A percentile compares a stretch with the other conserved stretches of the same genome.
These are phyloP conservation scores for Schizonepeta tenuifolia DNA, from an alignment of 257 asterid species.

Conservation along the genomic window DNA sequence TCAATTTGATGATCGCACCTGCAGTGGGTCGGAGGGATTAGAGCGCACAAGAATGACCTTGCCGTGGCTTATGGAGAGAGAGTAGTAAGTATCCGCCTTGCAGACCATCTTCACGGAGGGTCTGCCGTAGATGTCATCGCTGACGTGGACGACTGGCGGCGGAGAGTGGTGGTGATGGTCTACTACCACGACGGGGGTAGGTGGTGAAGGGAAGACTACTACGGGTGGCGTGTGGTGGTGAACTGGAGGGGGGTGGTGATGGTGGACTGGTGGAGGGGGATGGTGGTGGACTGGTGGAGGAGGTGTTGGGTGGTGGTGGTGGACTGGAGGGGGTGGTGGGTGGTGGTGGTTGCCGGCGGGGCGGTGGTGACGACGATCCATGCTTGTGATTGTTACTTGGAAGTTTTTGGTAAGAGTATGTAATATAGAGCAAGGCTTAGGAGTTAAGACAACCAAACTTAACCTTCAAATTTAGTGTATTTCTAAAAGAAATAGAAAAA, in stretches of 20 bases:
- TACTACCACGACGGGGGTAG: slow-evolving; percentile 18
- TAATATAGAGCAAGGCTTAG: background rate
- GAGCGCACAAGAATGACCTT: slow-evolving; percentile 60
- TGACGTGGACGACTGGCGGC: slow-evolving; percentile 24
- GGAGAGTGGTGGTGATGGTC: slow-evolving; percentile 41
- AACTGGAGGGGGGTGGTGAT: slow-evolving; percentile 9
- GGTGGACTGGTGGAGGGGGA: slow-evolving; percentile 26
- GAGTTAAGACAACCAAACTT: slow-evolving; percentile 1
- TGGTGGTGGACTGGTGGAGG: slow-evolving; percentile 46
- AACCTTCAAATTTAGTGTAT: no score
- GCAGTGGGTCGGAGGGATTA: slow-evolving; percentile 61
- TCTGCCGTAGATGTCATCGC: slow-evolving; percentile 19
- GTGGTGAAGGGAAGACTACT: background rate
- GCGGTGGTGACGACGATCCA: slow-evolving; percentile 15
- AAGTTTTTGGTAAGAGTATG: background rate
- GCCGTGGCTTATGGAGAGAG: slow-evolving; percentile 61
- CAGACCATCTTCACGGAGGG: slow-evolving; percentile 61
- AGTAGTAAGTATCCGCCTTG: slow-evolving; percentile 56
- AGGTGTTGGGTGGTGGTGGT: slow-evolving; percentile 36
- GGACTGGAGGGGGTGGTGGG: background rate
- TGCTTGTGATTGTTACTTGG: background rate
- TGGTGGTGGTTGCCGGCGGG: background rate
- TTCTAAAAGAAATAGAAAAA: no score
- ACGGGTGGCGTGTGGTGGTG: slow-evolving; percentile 31
- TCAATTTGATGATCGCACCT: slow-evolving; percentile 33